Evolutionary conservation across 495 filamentous ascomycete genomes (phyloP), one percentile per base, ranked within the genome.

Genomic region (Viridothelium virens): DNA sequence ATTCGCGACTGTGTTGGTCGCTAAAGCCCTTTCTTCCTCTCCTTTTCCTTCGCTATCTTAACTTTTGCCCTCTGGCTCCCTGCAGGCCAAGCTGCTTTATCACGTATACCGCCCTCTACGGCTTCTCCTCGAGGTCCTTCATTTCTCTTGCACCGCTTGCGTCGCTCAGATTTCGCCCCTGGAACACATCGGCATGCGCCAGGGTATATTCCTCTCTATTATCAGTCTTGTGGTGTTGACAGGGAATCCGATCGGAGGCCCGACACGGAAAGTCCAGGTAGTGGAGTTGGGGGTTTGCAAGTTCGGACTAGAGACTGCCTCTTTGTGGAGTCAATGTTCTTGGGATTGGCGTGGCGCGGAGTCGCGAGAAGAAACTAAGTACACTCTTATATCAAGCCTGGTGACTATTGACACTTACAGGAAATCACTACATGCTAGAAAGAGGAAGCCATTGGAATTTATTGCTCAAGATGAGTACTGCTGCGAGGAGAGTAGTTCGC

Each of bases 111-210:
- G 71, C 84, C 34, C 75, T 92, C 0, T 92, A 88, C 68, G 89
- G 89, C 18, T 86, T 90, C 74, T 87, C 86, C 70, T 88, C 86
- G 1, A 89, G 89, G 18, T 84, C 84, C 0, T 85, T 91, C 46
- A 87, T 92, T 16, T 85, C 82, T 37, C 73, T 91, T 12, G 85
- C 85, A 0, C 86, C 0, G 84, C 84, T 44, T 44, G 41, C 41
- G 41, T 44, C 0, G 41, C 41, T 14, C 41, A 44, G 14, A 44
- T 44, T 14, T 44, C 41, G 6, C 41, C 41, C 14, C 41, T 44
- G 7, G 14, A 44, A 44, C 6, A 14, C 41, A 44, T 44, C 41
- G 41, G 41, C 41, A 14, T 44, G 41, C 41, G 41, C 6, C 41
- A 44, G 41, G 41, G 1, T 7, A 14, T 44, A 14, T 44, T 44